Conservation (phyloP, 1,284 basidiomycete genomes). For the Ceratobasidium sp. region DNA sequence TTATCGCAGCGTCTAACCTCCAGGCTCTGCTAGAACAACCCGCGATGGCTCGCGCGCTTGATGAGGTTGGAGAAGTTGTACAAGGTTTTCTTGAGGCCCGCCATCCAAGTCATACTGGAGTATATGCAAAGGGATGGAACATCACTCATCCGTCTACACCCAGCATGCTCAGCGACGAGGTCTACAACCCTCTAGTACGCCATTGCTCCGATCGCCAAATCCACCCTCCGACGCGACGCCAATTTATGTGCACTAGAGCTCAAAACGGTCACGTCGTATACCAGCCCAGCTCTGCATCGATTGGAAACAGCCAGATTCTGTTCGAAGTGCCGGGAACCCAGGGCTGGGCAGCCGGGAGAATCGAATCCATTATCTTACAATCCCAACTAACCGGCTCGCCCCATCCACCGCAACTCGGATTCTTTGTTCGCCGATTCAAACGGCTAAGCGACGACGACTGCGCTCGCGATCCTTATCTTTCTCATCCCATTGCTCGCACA, state of each 20-base stretch:
- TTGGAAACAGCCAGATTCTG: neutral
- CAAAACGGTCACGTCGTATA: neutral
- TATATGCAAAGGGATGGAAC: neutral
- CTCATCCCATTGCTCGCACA: neutral
- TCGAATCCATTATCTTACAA: neutral
- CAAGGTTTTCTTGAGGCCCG: neutral
- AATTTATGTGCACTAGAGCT: neutral
- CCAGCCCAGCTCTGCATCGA: neutral
- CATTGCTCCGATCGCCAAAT: too few relatives aligned
- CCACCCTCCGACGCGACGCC: neutral
- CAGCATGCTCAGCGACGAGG: neutral
- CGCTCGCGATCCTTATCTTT: neutral
- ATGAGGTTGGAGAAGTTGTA: neutral
- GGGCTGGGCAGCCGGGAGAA: neutral
- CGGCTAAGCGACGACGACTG: neutral
- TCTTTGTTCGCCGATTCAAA: neutral
- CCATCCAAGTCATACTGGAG: neutral
- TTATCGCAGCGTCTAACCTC: conserved; percentile 1
- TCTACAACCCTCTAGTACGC: neutral
- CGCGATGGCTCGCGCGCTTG: neutral
- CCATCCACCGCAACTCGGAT: neutral
- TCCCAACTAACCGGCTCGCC: neutral
- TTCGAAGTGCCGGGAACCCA: neutral
- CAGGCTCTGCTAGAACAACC: neutral
- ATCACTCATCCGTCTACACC: neutral